These are phyloP conservation scores for Penicillium antarcticum DNA, from an alignment of 495 filamentous ascomycete genomes.

Conservation along the genomic window DNA sequence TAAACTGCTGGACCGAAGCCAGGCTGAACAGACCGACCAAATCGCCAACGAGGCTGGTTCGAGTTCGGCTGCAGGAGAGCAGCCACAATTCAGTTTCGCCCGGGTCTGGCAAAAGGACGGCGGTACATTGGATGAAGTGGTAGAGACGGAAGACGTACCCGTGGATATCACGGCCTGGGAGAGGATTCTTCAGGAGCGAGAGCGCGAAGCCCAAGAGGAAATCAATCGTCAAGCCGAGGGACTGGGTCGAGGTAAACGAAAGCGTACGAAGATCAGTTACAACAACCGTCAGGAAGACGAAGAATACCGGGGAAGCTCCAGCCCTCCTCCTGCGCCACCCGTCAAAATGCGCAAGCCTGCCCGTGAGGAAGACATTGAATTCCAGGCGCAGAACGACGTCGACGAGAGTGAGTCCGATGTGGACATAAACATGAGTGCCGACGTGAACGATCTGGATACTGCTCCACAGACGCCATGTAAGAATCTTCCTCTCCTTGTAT, in stretches of 20 bases:
- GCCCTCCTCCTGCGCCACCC: conserved; percentile 12
- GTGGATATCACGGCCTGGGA: conserved; percentile 77
- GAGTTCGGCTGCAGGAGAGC: conserved; percentile 40
- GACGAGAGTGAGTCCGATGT: not conserved
- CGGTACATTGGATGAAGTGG: conserved; percentile 56
- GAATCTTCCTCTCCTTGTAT: not conserved
- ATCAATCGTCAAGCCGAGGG: conserved; percentile 59
- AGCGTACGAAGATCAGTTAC: conserved; percentile 46
- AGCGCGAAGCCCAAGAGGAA: conserved; percentile 69
- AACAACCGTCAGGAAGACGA: conserved; percentile 5
- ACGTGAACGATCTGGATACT: not conserved
- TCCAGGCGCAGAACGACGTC: not conserved
- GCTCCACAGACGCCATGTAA: not conserved
- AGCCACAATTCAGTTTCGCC: conserved; percentile 76
- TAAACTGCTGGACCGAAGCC: conserved; percentile 80
- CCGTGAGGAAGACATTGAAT: conserved; percentile 12
- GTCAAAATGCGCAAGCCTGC: conserved; percentile 21
- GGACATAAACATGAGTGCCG: not conserved
- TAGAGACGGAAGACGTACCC: conserved; percentile 41
- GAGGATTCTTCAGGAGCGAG: conserved; percentile 76
- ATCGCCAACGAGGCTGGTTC: conserved; percentile 51
- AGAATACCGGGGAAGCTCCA: conserved; percentile 6
- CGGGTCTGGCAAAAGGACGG: conserved; percentile 89
- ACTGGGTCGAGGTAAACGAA: conserved; percentile 79
- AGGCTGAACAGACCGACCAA: conserved; percentile 67